Base-by-base conservation (phyloP, 139 green algal genomes). In the Coccomyxa sp. region DNA sequence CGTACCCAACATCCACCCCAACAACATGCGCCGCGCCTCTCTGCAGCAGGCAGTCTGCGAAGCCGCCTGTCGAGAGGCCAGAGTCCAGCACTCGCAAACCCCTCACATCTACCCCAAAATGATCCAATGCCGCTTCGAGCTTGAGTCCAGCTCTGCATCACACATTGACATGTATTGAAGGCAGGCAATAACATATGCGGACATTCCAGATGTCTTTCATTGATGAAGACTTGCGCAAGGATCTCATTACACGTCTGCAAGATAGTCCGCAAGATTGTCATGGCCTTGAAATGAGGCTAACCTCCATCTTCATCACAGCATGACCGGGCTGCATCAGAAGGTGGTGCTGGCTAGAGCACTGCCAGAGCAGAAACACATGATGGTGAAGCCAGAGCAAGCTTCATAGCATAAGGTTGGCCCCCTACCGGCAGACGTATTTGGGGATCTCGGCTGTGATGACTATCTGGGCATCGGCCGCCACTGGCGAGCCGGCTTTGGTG, bases 31-130 rank as follows among this genome's bases (percentile, higher is more conserved):
- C 72, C 0, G 92, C 92, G 6, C 96, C 96, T 8, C 82, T 72
- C 88, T 99, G 95, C 82, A 99, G 87, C 78, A 98, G 83, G 87
- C 95, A 98, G 84, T 99, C 95, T 58, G 95, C 94, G 86, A 99
- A 99, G 69, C 96, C 96, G 22, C 96, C 96, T 0, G 96, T 99
- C 16, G 93, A 98, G 39, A 99, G 86, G 0, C 96, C 96, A 38
- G 94, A 88, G 79, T 99, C 96, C 22, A 99, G 83, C 1, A 78
- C 89, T 5, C 85, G 82, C 31, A 90, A 79, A 6, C 92, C 95
- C 6, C 54, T 78, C 7, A 94, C 88, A 77, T 97, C 87, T 0
- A 99, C 83, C 16, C 73, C 78, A 76, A 96, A 99, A 34, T 93
- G 81, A 18, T 92, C 75, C 55, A 99, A 82, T 10, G 96, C 96